These are phyloP conservation scores for Cercospora zeae-maydis DNA, from an alignment of 2,329 filamentous ascomycete species.

Conservation along the genomic window DNA sequence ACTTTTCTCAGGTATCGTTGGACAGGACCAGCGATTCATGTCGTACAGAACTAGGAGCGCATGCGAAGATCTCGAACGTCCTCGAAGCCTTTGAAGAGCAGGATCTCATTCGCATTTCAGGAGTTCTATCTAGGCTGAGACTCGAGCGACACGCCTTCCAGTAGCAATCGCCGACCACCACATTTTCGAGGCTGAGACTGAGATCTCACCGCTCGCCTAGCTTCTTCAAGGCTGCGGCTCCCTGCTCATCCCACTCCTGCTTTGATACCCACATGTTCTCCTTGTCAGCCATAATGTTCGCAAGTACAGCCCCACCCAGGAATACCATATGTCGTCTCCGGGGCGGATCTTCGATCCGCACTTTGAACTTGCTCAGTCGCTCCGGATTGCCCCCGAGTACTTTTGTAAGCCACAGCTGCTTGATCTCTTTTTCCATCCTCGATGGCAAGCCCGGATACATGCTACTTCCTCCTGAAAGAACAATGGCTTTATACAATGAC, in stretches of 20 bases:
- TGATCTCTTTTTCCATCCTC: slow-evolving; percentile 94
- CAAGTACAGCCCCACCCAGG: slow-evolving; percentile 89
- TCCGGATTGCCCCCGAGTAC: slow-evolving; percentile 90
- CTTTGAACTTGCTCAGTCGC: slow-evolving; percentile 96
- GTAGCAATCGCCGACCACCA: not conserved
- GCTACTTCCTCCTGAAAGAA: slow-evolving; percentile 92
- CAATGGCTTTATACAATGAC: slow-evolving; percentile 94
- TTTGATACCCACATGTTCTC: slow-evolving; percentile 99
- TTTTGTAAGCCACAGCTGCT: slow-evolving; percentile 94
- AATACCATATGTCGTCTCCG: slow-evolving; percentile 99
- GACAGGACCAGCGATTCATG: not conserved
- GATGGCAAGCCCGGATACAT: slow-evolving; percentile 98
- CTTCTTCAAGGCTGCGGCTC: slow-evolving; percentile 79
- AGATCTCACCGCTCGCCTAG: slow-evolving; percentile 70
- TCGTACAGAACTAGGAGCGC: not conserved
- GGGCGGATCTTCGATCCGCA: slow-evolving; percentile 96
- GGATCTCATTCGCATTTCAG: not conserved
- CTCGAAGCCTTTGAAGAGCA: not conserved
- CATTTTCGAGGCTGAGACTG: not conserved
- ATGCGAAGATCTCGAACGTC: not conserved
- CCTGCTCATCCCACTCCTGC: slow-evolving; percentile 94
- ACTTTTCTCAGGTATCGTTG: not conserved
- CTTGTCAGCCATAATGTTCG: slow-evolving; percentile 99
- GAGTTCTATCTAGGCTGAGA: not conserved
- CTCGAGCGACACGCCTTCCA: not conserved